phyloP scores from a whole-genome alignment of 768 basidiomycete species.

The Lyophyllum decastes region DNA sequence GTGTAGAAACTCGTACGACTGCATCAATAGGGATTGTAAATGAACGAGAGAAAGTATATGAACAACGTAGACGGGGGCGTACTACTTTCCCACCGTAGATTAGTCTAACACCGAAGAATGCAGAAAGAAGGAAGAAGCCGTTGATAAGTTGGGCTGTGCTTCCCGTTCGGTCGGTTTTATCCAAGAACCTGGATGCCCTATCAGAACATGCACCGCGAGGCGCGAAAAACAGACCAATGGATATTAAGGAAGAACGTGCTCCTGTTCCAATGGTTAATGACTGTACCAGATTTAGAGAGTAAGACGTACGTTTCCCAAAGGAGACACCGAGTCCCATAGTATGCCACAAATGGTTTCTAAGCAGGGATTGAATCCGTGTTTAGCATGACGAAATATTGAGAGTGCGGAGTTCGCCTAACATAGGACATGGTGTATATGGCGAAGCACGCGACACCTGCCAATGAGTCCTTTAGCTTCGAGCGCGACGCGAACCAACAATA shows the following conservation, averaged over 20 bases:
- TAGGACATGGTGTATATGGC: constrained; percentile 68
- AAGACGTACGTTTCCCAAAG: constrained; percentile 74
- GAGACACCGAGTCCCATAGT: constrained; percentile 76
- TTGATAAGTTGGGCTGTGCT: constrained; percentile 69
- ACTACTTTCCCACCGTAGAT: constrained; percentile 64
- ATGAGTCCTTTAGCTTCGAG: neutral
- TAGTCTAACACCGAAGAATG: constrained; percentile 73
- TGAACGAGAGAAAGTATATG: neutral
- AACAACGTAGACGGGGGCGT: constrained; percentile 16
- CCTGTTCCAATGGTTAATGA: constrained; percentile 29
- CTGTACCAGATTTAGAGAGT: constrained; percentile 5
- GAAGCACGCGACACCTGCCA: constrained; percentile 60
- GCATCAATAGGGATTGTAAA: neutral
- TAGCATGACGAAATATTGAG: neutral
- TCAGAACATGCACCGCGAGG: neutral
- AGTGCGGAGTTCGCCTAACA: constrained; percentile 42
- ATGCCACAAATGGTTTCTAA: constrained; percentile 75
- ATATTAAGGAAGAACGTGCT: constrained; percentile 88
- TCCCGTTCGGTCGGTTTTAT: constrained; percentile 76
- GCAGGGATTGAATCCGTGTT: neutral
- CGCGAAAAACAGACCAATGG: constrained; percentile 61
- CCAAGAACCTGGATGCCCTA: constrained; percentile 57
- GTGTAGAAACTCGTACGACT: constrained; percentile 71
- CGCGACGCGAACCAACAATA: neutral
- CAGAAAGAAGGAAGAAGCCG: constrained; percentile 61